A percentile compares a stretch with the other conserved stretches of the same genome.
These are phyloP conservation scores for Nelumbo lutea DNA, from an alignment of 164 flowering plant genomes.

Conservation along the genomic window DNA sequence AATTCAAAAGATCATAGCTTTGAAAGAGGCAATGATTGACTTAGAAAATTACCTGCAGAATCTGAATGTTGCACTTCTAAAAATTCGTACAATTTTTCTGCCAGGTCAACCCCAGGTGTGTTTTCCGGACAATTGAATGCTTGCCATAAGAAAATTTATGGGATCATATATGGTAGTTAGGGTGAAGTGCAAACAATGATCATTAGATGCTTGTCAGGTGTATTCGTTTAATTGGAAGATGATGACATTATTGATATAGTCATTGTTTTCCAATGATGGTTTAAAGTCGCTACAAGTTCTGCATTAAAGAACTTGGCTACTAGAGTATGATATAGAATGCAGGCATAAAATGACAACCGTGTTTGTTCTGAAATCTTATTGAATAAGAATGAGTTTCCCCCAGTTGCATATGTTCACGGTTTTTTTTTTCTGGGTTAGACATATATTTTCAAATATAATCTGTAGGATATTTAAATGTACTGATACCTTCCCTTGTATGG, in stretches of 20 bases:
- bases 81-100: constrained; percentile 73
- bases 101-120: constrained; percentile 96
- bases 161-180: background rate
- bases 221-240: background rate
- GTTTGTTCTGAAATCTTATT: too few species aligned
- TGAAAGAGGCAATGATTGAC: constrained; percentile 84
- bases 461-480: too few species aligned
- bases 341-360: too few species aligned
- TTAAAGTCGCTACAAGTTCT: background rate
- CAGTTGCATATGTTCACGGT: too few species aligned
- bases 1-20: constrained; percentile 80
- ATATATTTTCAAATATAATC: too few species aligned
- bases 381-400: too few species aligned
- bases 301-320: background rate
- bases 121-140: background rate
- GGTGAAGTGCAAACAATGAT: background rate
- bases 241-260: background rate
- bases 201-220: background rate
- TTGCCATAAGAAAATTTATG: background rate
- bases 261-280: background rate
- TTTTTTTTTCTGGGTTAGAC: too few species aligned
- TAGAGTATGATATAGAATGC: too few species aligned
- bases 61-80: constrained; percentile 67
- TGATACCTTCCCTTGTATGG: too few species aligned
- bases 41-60: constrained; percentile 75